Conservation (phyloP, 208 protist species). For the Acanthamoeba healyi region DNA sequence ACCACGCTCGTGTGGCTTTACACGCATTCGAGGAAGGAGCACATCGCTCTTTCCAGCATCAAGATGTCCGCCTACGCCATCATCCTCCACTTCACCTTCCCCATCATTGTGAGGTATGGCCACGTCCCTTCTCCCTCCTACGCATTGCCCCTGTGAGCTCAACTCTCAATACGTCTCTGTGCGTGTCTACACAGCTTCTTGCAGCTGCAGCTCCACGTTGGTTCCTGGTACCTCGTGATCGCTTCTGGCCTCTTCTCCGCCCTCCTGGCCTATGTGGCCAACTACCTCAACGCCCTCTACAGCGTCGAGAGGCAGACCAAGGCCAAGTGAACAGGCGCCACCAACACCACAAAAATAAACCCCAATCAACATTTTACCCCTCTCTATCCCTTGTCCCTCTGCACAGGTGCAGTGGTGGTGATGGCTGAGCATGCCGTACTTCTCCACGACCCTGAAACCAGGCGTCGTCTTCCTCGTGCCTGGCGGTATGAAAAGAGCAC, state of each 20-base stretch:
- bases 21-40: slow-evolving; percentile 22
- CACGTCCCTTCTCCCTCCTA: neutral
- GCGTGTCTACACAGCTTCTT: neutral
- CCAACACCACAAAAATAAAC: neutral
- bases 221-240: slow-evolving; percentile 29
- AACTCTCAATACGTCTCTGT: neutral
- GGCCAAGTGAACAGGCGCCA: neutral
- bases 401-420: no score
- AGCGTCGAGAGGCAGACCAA: slow-evolving; percentile 16
- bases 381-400: no score
- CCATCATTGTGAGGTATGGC: neutral
- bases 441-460: slow-evolving; percentile 92
- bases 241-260: slow-evolving; percentile 3
- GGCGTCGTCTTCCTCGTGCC: slow-evolving; percentile 93
- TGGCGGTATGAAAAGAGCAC: neutral
- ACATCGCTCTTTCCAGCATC: neutral
- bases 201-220: slow-evolving; percentile 34
- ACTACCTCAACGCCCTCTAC: slow-evolving; percentile 15
- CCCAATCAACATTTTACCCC: neutral
- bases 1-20: slow-evolving; percentile 60
- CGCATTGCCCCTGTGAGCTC: neutral
- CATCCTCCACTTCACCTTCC: neutral
- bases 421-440: slow-evolving; percentile 92
- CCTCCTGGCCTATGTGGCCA: neutral
- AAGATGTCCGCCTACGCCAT: slow-evolving; percentile 48